Evolutionary conservation across 257 asterid species (phyloP).

Genomic region (Nicotiana undulata): DNA sequence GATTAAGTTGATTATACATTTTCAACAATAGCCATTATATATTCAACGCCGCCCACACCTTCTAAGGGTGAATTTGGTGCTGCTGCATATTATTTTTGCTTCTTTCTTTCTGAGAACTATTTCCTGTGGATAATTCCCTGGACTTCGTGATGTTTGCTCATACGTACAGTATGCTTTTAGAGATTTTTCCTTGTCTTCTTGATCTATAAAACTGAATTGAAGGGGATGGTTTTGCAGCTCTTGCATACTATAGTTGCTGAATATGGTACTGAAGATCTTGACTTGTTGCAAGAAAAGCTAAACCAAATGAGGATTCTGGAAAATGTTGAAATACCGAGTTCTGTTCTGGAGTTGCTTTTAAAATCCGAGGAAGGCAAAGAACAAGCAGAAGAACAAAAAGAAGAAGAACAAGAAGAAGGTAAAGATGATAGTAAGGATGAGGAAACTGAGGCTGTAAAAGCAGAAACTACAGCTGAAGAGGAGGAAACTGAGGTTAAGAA

Average conservation of each 20-base stretch:
- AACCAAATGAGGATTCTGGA: slow-evolving; percentile 66
- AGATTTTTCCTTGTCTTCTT: not conserved
- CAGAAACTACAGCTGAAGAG: slow-evolving; percentile 17
- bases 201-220: not conserved
- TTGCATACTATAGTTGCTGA: slow-evolving; percentile 51
- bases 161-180: not conserved
- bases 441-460: slow-evolving; percentile 11
- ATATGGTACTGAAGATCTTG: slow-evolving; percentile 49
- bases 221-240: slow-evolving; percentile 26
- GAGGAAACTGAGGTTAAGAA: slow-evolving; percentile 23
- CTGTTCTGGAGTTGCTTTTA: slow-evolving; percentile 27
- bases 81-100: not conserved
- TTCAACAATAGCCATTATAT: not conserved
- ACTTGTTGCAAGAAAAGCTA: slow-evolving; percentile 49
- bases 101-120: not conserved
- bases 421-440: slow-evolving; percentile 16
- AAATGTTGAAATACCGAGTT: slow-evolving; percentile 59
- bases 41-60: not conserved
- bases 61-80: not conserved
- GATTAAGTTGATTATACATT: slow-evolving; percentile 22
- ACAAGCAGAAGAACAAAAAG: slow-evolving; percentile 17
- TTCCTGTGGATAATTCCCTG: not conserved
- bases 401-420: slow-evolving; percentile 11
- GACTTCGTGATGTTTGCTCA: not conserved
- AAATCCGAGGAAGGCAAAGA: slow-evolving; percentile 8